Conservation (phyloP, 805 yeast genomes). For the Cephaloascus fragrans region DNA sequence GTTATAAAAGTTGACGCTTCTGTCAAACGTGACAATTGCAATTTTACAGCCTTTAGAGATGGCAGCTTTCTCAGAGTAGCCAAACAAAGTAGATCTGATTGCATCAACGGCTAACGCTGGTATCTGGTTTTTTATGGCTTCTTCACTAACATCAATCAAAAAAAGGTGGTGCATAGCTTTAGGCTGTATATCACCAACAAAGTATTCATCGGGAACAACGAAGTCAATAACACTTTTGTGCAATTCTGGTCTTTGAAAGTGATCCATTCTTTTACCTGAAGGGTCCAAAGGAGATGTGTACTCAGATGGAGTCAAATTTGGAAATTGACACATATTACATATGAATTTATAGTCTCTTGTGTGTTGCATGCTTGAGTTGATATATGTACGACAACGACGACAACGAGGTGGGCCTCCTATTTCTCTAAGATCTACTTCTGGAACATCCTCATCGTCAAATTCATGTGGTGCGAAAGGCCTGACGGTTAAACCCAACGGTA, state of each 20-base stretch:
- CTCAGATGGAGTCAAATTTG: slow-evolving; percentile 58
- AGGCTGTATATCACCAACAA: slow-evolving; percentile 30
- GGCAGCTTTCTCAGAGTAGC: slow-evolving; percentile 24
- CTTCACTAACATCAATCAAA: slow-evolving; percentile 58
- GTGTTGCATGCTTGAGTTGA: slow-evolving; percentile 75
- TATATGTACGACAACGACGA: slow-evolving; percentile 81
- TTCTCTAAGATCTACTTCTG: slow-evolving; percentile 51
- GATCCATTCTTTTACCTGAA: slow-evolving; percentile 55
- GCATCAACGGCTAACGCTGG: slow-evolving; percentile 63
- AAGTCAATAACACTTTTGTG: slow-evolving; percentile 80
- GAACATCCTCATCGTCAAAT: slow-evolving; percentile 46
- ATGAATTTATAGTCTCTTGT: slow-evolving; percentile 52
- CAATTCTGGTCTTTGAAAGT: slow-evolving; percentile 61
- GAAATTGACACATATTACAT: slow-evolving; percentile 83
- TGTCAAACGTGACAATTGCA: slow-evolving; percentile 71
- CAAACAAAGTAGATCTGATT: slow-evolving; percentile 45
- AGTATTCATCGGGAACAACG: slow-evolving; percentile 65
- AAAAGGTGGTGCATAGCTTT: slow-evolving; percentile 60
- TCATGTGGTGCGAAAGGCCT: slow-evolving; percentile 73
- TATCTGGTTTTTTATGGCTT: slow-evolving; percentile 48
- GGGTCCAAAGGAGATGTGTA: slow-evolving; percentile 56
- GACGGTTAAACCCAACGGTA: slow-evolving; percentile 75
- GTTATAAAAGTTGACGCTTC: slow-evolving; percentile 62
- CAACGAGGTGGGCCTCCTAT: slow-evolving; percentile 78
- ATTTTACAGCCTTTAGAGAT: slow-evolving; percentile 26